Percentiles rank a stretch among this genome's conserved stretches.
Conservation (phyloP, 176 grass and related monocot genomes). For the Aegilops longissima region DNA sequence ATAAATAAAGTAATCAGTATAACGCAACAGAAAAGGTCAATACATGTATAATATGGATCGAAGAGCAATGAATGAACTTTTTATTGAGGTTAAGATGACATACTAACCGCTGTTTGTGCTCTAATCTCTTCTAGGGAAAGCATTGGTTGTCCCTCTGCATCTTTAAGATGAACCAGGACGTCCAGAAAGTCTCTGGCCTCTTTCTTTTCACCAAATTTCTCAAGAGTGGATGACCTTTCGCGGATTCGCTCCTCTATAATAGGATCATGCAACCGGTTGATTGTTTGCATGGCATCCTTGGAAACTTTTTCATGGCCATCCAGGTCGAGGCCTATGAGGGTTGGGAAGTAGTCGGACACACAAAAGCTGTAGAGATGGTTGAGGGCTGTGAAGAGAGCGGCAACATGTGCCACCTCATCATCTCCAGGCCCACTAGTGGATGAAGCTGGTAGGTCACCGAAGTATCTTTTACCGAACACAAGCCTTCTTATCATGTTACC, state of each 20-base stretch:
- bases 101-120: background rate
- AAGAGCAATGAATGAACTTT: background rate
- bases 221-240: background rate
- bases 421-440: background rate
- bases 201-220: background rate
- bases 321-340: constrained; percentile 31
- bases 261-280: constrained; percentile 31
- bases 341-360: constrained; percentile 47
- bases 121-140: background rate
- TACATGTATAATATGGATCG: background rate
- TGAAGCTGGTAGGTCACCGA: background rate
- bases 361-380: constrained; percentile 34
- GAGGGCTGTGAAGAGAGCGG: constrained; percentile 20
- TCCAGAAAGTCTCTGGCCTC: background rate
- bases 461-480: constrained; percentile 42
- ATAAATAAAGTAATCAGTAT: background rate
- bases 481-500: constrained; percentile 41
- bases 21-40: background rate
- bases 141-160: background rate
- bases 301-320: constrained; percentile 41
- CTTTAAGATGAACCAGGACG: background rate
- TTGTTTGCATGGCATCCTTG: background rate
- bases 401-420: constrained; percentile 48
- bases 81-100: rapidly evolving
- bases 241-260: background rate